These are phyloP conservation scores for Russula compacta DNA, from an alignment of 768 basidiomycete species.

Conservation along the genomic window DNA sequence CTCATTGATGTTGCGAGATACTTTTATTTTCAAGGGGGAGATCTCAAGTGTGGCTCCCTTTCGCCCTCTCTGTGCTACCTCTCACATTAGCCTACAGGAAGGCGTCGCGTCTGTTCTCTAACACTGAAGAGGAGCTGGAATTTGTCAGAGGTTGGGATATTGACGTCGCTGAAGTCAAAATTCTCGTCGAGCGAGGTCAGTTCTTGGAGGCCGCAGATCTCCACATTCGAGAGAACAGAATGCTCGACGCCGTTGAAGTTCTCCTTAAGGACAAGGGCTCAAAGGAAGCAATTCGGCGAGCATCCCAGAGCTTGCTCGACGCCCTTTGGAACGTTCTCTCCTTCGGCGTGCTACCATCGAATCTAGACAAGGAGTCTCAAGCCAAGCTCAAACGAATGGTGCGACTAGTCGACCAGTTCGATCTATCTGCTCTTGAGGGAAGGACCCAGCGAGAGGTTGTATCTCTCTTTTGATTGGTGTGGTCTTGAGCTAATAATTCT, in stretches of 20 bases:
- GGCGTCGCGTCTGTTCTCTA: conserved; percentile 38
- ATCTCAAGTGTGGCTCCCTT: conserved; percentile 27
- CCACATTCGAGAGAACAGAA: conserved; percentile 35
- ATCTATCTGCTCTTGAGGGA: not conserved
- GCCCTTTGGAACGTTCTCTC: conserved; percentile 40
- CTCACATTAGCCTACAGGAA: conserved; percentile 30
- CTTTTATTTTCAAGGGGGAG: conserved; percentile 35
- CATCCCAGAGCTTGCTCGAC: conserved; percentile 34
- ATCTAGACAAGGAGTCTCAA: not conserved
- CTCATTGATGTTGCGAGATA: conserved; percentile 38
- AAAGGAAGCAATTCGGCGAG: conserved; percentile 28
- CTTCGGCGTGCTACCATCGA: conserved; percentile 23
- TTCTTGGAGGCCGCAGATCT: conserved; percentile 45
- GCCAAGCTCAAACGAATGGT: not conserved
- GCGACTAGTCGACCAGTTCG: not conserved
- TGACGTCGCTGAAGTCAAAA: conserved; percentile 37
- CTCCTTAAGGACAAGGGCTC: conserved; percentile 32
- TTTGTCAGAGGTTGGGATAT: conserved; percentile 48
- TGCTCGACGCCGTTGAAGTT: conserved; percentile 37
- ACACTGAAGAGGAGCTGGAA: conserved; percentile 44
- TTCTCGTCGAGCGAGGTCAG: conserved; percentile 37
- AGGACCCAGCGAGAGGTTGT: not conserved
- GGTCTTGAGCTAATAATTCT: not conserved
- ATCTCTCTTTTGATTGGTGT: not conserved
- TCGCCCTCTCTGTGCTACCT: no score